Evolutionary conservation across 2,329 filamentous ascomycete genomes (phyloP).

Genomic region (Biscogniauxia marginata): DNA sequence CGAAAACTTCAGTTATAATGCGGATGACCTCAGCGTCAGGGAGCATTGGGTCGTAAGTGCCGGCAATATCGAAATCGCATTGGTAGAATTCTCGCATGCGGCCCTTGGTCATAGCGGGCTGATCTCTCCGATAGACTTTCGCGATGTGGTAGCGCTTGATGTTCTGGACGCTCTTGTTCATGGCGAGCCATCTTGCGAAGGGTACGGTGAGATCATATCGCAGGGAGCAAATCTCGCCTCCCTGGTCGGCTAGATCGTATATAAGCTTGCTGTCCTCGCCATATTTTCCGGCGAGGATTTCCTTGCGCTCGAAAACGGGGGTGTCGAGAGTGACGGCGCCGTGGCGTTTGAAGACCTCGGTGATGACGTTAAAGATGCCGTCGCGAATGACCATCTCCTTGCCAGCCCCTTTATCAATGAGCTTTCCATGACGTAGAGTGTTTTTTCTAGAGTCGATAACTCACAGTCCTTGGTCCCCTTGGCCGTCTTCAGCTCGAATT

Average conservation of each 20-base stretch:
- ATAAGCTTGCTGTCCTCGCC: slow-evolving; percentile 54
- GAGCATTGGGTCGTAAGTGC: slow-evolving; percentile 70
- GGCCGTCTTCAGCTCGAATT: slow-evolving; percentile 78
- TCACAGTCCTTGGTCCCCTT: slow-evolving; percentile 87
- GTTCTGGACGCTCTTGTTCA: slow-evolving; percentile 65
- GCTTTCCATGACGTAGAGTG: slow-evolving; percentile 14
- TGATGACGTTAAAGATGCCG: slow-evolving; percentile 65
- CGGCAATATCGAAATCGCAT: slow-evolving; percentile 78
- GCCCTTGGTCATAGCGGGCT: slow-evolving; percentile 74
- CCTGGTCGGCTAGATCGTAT: slow-evolving; percentile 81
- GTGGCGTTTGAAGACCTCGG: slow-evolving; percentile 55
- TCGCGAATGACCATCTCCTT: slow-evolving; percentile 78
- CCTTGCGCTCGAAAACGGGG: slow-evolving; percentile 70
- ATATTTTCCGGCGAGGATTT: slow-evolving; percentile 66
- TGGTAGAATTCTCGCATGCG: slow-evolving; percentile 80
- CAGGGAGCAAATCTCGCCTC: slow-evolving; percentile 76
- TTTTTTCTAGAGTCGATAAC: slow-evolving; percentile 10
- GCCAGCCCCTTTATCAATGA: slow-evolving; percentile 55
- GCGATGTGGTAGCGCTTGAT: slow-evolving; percentile 79
- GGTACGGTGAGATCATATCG: slow-evolving; percentile 80
- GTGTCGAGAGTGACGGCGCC: slow-evolving; percentile 69
- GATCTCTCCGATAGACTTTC: slow-evolving; percentile 77
- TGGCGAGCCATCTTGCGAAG: slow-evolving; percentile 75
- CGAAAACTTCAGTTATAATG: slow-evolving; percentile 71
- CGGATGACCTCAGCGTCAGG: slow-evolving; percentile 72